Evolutionary conservation across 345 rosid species (phyloP).

Genomic region (Adansonia digitata): DNA sequence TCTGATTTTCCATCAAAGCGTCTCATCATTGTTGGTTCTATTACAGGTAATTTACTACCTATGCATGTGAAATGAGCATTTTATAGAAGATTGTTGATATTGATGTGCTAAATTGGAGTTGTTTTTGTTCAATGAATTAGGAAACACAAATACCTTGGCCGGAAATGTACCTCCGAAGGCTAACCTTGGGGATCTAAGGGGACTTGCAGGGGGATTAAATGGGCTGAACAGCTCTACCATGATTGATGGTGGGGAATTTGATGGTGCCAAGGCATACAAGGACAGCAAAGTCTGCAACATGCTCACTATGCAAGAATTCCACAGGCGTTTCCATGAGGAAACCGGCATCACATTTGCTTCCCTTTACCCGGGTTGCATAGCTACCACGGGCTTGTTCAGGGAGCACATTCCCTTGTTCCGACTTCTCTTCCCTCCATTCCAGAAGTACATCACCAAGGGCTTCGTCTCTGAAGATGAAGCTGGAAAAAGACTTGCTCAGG

Average conservation of each 20-base stretch:
- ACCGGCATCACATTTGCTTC: constrained; percentile 84
- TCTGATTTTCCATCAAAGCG: constrained; percentile 88
- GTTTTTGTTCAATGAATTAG: constrained; percentile 27
- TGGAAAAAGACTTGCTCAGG: constrained; percentile 96
- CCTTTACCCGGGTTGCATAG: constrained; percentile 97
- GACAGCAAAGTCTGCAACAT: constrained; percentile 99
- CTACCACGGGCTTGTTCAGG: constrained; percentile 94
- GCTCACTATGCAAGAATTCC: constrained; percentile 96
- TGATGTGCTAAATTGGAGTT: constrained; percentile 11
- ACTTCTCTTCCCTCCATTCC: constrained; percentile 91
- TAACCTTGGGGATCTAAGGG: constrained; percentile 90
- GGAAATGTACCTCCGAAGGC: constrained; percentile 99
- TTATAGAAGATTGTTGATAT: background rate
- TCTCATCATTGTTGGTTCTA: constrained; percentile 90
- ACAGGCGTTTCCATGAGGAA: constrained; percentile 84
- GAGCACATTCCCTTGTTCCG: constrained; percentile 91
- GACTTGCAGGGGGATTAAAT: constrained; percentile 72
- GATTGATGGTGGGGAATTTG: constrained; percentile 91
- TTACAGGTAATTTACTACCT: constrained; percentile 55
- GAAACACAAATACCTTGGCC: constrained; percentile 94
- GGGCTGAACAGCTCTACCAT: constrained; percentile 72
- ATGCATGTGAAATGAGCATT: background rate
- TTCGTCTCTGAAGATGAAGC: constrained; percentile 89
- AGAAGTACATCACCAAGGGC: constrained; percentile 94
- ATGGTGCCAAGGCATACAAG: constrained; percentile 97